Percentiles rank a stretch among this genome's conserved stretches.
Evolutionary conservation across 805 yeast genomes (phyloP).

Genomic region (Monosporozyma aerobia): DNA sequence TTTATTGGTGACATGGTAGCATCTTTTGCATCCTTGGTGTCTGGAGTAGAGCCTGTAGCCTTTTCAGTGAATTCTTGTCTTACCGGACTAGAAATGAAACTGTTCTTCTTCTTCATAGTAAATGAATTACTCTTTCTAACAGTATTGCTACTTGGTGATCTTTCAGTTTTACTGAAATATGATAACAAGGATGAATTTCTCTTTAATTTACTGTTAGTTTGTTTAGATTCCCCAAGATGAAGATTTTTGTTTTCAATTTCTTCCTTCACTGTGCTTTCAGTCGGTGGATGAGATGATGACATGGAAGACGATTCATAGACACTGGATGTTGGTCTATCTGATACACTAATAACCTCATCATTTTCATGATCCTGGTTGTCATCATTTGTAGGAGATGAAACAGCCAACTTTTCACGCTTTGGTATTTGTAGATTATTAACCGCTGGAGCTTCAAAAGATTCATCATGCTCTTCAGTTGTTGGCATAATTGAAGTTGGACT

Average conservation of each 20-base stretch:
- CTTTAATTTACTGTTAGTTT: constrained; percentile 30
- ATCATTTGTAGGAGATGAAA: not conserved
- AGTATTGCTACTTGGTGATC: constrained; percentile 5
- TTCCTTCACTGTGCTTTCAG: not conserved
- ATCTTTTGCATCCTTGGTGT: constrained; percentile 7
- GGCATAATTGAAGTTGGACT: not conserved
- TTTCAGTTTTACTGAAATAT: constrained; percentile 29
- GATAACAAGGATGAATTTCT: constrained; percentile 54
- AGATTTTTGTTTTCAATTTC: constrained; percentile 2
- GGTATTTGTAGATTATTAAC: not conserved
- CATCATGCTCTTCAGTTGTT: not conserved
- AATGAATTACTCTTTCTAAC: constrained; percentile 6
- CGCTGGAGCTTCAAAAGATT: not conserved
- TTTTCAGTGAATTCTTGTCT: constrained; percentile 17
- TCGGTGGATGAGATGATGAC: not conserved
- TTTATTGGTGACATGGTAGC: constrained; percentile 6
- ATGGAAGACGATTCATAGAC: constrained; percentile 19
- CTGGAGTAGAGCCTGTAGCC: constrained; percentile 14
- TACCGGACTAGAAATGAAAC: constrained; percentile 19
- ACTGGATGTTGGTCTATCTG: constrained; percentile 37
- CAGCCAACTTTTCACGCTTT: not conserved
- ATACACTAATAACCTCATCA: not conserved
- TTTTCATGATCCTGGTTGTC: not conserved
- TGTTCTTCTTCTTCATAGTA: constrained; percentile 10
- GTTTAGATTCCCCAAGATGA: not conserved